phyloP scores from a whole-genome alignment of 192 early-diverging fungal species.

The Phlyctochytrium arcticum region DNA sequence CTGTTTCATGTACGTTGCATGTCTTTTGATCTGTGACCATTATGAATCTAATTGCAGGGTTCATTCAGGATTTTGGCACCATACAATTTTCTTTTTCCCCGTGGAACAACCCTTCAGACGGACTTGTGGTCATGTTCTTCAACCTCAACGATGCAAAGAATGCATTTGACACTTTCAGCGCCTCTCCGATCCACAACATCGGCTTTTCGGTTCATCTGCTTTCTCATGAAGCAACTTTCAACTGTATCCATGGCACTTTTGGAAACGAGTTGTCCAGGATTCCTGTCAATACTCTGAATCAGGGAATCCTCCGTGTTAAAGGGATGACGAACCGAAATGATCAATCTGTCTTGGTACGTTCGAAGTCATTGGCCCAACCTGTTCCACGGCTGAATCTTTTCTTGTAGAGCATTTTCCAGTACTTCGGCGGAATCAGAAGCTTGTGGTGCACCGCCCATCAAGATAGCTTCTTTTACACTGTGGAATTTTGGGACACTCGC shows the following conservation, averaged over 20 bases:
- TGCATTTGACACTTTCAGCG: too few species aligned
- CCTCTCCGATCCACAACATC: background rate
- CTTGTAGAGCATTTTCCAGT: conserved; percentile 24
- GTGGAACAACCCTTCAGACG: conserved; percentile 21
- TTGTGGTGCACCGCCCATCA: conserved; percentile 23
- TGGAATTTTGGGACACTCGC: conserved; percentile 50
- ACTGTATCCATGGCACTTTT: too few species aligned
- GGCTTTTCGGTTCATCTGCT: conserved; percentile 9
- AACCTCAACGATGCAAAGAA: conserved; percentile 37
- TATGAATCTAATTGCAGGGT: too few species aligned
- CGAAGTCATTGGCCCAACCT: too few species aligned
- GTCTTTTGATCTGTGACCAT: too few species aligned
- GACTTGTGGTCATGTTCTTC: conserved; percentile 44
- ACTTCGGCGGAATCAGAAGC: conserved; percentile 35
- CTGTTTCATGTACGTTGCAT: too few species aligned
- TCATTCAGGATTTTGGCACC: conserved; percentile 35
- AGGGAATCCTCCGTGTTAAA: conserved; percentile 27
- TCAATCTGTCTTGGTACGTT: conserved; percentile 32
- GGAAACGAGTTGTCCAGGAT: too few species aligned
- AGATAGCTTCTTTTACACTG: conserved; percentile 18
- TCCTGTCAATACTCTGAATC: too few species aligned
- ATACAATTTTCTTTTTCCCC: conserved; percentile 34
- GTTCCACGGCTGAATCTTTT: conserved; percentile 4
- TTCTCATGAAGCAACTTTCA: too few species aligned
- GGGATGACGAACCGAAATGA: conserved; percentile 19